These are phyloP conservation scores for Rhizodiscina lignyota DNA, from an alignment of 495 filamentous ascomycete species.

Conservation along the genomic window DNA sequence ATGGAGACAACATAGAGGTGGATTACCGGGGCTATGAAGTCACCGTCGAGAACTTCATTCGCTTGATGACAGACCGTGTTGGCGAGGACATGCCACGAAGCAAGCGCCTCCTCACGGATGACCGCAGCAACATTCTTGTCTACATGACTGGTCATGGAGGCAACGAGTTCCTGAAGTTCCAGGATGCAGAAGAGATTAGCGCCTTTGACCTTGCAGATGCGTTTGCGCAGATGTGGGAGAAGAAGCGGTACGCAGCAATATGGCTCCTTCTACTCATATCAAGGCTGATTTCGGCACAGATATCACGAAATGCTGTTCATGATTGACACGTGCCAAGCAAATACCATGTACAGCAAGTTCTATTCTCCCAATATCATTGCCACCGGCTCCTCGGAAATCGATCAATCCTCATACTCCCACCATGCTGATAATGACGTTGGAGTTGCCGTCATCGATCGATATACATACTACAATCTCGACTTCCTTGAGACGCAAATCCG, in stretches of 20 bases:
- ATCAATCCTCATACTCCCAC: constrained; percentile 89
- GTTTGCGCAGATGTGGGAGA: constrained; percentile 99
- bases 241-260: constrained; percentile 60
- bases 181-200: constrained; percentile 93
- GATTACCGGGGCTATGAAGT: constrained; percentile 98
- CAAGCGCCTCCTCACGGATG: constrained; percentile 82
- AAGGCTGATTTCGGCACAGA: constrained; percentile 17
- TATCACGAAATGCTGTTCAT: constrained; percentile 96
- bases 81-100: constrained; percentile 85
- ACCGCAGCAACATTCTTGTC: constrained; percentile 87
- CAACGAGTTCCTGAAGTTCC: constrained; percentile 98
- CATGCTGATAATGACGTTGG: constrained; percentile 97
- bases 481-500: constrained; percentile 85
- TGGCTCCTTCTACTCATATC: neutral
- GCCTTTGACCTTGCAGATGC: constrained; percentile 93
- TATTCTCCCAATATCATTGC: constrained; percentile 96
- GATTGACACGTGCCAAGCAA: constrained; percentile 99
- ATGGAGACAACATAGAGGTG: constrained; percentile 97
- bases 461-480: constrained; percentile 96
- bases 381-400: constrained; percentile 81
- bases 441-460: constrained; percentile 94
- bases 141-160: constrained; percentile 99
- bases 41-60: constrained; percentile 96
- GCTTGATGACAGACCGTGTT: constrained; percentile 82
- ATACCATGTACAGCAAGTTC: constrained; percentile 96